Evolutionary conservation across 306 rosid species (phyloP), one percentile per base, ranked within the genome.

Genomic region (Vigna trinervia): DNA sequence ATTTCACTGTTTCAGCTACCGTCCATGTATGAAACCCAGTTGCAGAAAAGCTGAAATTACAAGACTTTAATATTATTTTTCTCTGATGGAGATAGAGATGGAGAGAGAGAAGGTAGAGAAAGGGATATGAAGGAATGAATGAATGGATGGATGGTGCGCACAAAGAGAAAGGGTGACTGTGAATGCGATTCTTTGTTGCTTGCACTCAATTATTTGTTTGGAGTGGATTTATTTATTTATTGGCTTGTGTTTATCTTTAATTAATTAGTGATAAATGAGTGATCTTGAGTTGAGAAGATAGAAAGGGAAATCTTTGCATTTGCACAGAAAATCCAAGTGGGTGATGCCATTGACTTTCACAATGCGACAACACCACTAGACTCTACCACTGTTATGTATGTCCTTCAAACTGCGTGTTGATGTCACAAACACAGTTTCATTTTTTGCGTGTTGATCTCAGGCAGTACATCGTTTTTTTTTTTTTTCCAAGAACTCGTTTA

Each of bases 261-360:
- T 46, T 15, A 58, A 45, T 43, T 64, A 26, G 4, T n/a, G 8
- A 53, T 17, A 53, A 53, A 19, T 19, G 28, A 53, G 22, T n/a
- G 5, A 17, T 48, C 4, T 63, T 63, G 69, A 17, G 22, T 5
- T 43, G 68, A 61, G 68, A 61, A 61, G 68, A 32, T 32, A 26
- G 62, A 38, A 34, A 11, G 28, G 32, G 63, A 56, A 6, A 41
- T 75, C 52, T 19, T 47, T 12, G 17, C n/a, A 64, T 64, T 46
- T 47, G 23, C 61, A 63, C 53, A 51, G 64, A 52, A 65, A 76
- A 64, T 65, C 73, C 73, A 65, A 56, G 36, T 46, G 73, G 39
- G 15, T 45, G 71, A 48, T 75, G 22, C 62, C 73, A 76, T 76
- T 76, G 73, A 76, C 80, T 64, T 76, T 52, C 28, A 48, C 71